phyloP scores from a whole-genome alignment of 2,329 filamentous ascomycete species.

The Metarhizium humberi region DNA sequence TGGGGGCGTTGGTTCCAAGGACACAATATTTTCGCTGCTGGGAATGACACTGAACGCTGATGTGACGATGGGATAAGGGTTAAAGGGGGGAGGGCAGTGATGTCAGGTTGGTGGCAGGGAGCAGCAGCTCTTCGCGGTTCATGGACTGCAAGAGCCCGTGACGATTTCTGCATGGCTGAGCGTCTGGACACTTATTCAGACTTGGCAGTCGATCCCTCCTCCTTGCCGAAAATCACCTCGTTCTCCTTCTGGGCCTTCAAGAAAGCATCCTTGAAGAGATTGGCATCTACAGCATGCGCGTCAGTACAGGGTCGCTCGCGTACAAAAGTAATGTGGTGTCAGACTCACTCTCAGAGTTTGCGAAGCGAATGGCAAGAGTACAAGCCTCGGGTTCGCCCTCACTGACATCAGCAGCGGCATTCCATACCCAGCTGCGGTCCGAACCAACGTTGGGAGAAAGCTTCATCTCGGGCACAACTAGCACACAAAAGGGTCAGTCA shows the following conservation, averaged over 20 bases:
- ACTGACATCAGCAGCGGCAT: constrained; percentile 92
- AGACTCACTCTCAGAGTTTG: constrained; percentile 86
- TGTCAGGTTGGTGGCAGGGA: background rate
- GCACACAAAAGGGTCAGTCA: background rate
- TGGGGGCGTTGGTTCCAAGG: constrained; percentile 1
- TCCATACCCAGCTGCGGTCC: constrained; percentile 99
- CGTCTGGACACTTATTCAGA: constrained; percentile 3
- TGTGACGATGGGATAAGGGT: constrained; percentile 9
- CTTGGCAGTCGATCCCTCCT: constrained; percentile 10
- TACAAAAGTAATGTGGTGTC: background rate
- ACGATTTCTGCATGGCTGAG: background rate
- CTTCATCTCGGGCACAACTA: constrained; percentile 98
- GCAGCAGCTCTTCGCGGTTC: constrained; percentile 2
- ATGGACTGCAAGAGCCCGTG: background rate
- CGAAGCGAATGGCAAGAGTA: constrained; percentile 94
- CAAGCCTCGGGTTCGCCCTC: constrained; percentile 95
- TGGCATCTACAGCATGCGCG: constrained; percentile 58
- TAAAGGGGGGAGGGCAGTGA: background rate
- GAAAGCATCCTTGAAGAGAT: constrained; percentile 95
- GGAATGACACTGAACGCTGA: constrained; percentile 10
- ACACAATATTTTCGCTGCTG: constrained; percentile 6
- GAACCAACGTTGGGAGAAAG: constrained; percentile 95
- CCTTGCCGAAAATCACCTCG: constrained; percentile 67
- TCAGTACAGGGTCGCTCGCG: background rate
- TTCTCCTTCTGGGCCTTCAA: constrained; percentile 96